Conservation (phyloP, 331 rosid genomes). For the Prunus yedoensis region DNA sequence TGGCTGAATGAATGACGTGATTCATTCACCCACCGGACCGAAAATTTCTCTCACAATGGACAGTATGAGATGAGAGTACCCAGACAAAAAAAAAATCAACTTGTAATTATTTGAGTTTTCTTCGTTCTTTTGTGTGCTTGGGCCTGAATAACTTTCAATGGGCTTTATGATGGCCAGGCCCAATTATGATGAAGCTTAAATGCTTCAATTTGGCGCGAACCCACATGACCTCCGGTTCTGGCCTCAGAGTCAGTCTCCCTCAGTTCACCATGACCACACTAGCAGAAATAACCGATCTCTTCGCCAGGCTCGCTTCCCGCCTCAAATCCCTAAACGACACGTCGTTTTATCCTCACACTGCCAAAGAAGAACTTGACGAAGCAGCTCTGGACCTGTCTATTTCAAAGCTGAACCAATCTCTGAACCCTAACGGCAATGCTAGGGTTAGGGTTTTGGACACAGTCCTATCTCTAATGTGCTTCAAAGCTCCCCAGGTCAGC, state of each 20-base stretch:
- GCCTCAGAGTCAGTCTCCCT: background rate
- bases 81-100: too few relatives aligned
- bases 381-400: constrained; percentile 27
- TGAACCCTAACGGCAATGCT: constrained; percentile 30
- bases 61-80: too few relatives aligned
- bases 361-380: constrained; percentile 8
- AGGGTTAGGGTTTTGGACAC: constrained; percentile 43
- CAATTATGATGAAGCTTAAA: background rate
- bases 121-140: background rate
- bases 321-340: constrained; percentile 11
- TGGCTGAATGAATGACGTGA: too few relatives aligned
- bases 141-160: background rate
- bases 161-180: background rate
- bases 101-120: too few relatives aligned
- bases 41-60: too few relatives aligned
- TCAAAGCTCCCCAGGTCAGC: constrained; percentile 40
- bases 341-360: background rate
- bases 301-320: constrained; percentile 39
- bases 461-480: constrained; percentile 44
- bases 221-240: background rate
- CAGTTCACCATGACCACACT: constrained; percentile 20
- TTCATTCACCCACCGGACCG: too few relatives aligned
- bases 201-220: constrained; percentile 36
- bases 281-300: constrained; percentile 33
- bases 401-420: constrained; percentile 31